Percentiles rank a stretch among this genome's conserved stretches.
Evolutionary conservation across 352 stramenopile genomes (phyloP).

Genomic region (Phytopythium oedochilum): DNA sequence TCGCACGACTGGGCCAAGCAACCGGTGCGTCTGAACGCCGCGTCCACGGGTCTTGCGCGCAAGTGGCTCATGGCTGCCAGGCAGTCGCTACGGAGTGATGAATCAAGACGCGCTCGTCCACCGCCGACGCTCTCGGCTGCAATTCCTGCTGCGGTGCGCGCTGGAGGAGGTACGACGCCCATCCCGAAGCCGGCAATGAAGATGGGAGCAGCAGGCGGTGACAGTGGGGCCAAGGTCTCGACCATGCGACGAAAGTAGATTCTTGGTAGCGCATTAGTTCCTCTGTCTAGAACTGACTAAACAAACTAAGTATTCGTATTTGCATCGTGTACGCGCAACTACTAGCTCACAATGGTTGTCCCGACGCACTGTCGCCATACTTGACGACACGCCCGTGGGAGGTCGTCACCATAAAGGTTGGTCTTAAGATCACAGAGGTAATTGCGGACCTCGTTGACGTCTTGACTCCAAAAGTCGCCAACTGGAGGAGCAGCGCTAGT

Average conservation of each 20-base stretch:
- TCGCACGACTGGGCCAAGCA: slow-evolving; percentile 79
- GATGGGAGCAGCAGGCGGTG: slow-evolving; percentile 63
- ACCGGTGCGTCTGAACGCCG: slow-evolving; percentile 58
- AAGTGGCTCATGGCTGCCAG: slow-evolving; percentile 77
- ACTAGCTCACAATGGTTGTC: no score
- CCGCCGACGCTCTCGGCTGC: slow-evolving; percentile 45
- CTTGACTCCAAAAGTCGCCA: no score
- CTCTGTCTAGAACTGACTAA: no score
- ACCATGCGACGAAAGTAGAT: slow-evolving; percentile 67
- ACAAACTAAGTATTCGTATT: no score
- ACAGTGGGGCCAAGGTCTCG: slow-evolving; percentile 35
- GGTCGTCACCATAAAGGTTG: no score
- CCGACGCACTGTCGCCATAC: no score
- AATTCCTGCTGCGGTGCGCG: slow-evolving; percentile 44
- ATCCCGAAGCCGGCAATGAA: slow-evolving; percentile 70
- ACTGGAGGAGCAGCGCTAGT: no score
- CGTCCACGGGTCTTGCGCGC: slow-evolving; percentile 75
- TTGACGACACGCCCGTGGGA: no score
- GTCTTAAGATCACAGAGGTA: no score
- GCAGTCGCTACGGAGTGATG: slow-evolving; percentile 36
- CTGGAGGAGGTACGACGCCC: slow-evolving; percentile 35
- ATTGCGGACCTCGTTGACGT: no score
- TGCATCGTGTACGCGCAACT: no score
- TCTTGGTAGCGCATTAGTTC: no score
- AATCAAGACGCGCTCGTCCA: slow-evolving; percentile 20